Percentiles rank a stretch among this genome's conserved stretches.
phyloP scores from a whole-genome alignment of 805 yeast species.

The Yarrowia deformans region DNA sequence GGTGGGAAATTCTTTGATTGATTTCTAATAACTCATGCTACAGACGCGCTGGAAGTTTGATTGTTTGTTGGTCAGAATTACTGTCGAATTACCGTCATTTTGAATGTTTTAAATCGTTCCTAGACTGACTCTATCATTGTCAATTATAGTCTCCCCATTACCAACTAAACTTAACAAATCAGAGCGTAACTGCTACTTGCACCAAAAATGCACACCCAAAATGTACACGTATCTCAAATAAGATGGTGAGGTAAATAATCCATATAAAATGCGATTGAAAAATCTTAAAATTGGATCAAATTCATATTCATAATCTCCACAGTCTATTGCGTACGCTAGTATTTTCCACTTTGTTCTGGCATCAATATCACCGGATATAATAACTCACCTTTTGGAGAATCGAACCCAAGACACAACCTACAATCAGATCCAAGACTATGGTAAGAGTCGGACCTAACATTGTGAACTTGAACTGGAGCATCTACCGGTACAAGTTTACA shows the following conservation, averaged over 20 bases:
- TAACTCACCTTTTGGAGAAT: not conserved
- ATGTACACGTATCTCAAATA: constrained; percentile 16
- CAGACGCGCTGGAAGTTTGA: too few relatives aligned
- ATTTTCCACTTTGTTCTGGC: not conserved
- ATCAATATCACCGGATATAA: not conserved
- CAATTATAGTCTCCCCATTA: too few relatives aligned
- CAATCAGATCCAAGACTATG: not conserved
- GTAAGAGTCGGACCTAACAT: not conserved
- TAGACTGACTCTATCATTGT: too few relatives aligned
- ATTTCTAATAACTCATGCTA: too few relatives aligned
- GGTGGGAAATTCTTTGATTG: too few relatives aligned
- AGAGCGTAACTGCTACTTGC: not conserved
- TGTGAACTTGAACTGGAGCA: not conserved
- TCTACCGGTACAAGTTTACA: not conserved
- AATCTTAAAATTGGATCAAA: rapidly evolving
- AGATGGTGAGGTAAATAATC: not conserved
- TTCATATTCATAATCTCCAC: not conserved
- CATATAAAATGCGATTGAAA: not conserved
- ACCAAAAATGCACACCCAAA: not conserved
- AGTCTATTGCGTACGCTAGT: not conserved
- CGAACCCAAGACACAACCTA: constrained; percentile 8
- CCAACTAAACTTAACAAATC: constrained; percentile 5
- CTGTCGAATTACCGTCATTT: too few relatives aligned
- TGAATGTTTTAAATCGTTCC: too few relatives aligned
- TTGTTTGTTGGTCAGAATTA: too few relatives aligned